A percentile compares a stretch with the other conserved stretches of the same genome.
Conservation (phyloP, 73 alveolate genomes). For the Effrenium voratum region DNA sequence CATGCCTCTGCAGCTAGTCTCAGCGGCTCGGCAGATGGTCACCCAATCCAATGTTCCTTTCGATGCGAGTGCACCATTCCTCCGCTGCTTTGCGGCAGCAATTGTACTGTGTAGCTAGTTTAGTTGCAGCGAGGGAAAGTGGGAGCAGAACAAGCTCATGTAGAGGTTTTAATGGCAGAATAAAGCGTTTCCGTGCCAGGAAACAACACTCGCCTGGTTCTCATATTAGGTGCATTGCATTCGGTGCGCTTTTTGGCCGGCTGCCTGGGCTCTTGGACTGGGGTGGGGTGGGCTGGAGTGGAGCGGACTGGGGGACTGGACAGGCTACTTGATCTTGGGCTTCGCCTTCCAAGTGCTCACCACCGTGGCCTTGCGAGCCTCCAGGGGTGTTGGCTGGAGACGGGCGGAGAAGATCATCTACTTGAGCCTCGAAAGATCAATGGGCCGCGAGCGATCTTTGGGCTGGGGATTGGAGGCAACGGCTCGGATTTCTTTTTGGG, state of each 20-base stretch:
- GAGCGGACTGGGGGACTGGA: neutral
- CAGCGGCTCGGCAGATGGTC: conserved; percentile 13
- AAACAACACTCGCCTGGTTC: too few species aligned
- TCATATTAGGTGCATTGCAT: too few species aligned
- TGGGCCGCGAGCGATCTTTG: neutral
- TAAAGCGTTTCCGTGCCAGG: too few species aligned
- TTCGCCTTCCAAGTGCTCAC: conserved; percentile 70
- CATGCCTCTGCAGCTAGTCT: conserved; percentile 83
- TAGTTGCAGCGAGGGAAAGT: neutral
- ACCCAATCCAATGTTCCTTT: too few species aligned
- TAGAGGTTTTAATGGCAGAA: too few species aligned
- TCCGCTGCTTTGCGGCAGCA: neutral
- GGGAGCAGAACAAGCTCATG: too few species aligned
- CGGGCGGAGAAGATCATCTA: conserved; percentile 54
- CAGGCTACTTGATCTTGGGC: conserved; percentile 75
- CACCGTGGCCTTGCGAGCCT: conserved; percentile 31
- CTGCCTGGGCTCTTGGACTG: too few species aligned
- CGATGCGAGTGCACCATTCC: neutral
- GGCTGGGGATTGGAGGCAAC: neutral
- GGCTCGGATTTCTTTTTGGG: neutral
- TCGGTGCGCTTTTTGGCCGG: too few species aligned
- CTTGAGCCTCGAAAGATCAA: neutral
- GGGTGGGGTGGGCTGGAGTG: too few species aligned
- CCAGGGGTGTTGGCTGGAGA: conserved; percentile 22
- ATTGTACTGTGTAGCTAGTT: neutral